These are phyloP conservation scores for Solanum sejunctum DNA, from an alignment of 257 asterid species.

Conservation along the genomic window DNA sequence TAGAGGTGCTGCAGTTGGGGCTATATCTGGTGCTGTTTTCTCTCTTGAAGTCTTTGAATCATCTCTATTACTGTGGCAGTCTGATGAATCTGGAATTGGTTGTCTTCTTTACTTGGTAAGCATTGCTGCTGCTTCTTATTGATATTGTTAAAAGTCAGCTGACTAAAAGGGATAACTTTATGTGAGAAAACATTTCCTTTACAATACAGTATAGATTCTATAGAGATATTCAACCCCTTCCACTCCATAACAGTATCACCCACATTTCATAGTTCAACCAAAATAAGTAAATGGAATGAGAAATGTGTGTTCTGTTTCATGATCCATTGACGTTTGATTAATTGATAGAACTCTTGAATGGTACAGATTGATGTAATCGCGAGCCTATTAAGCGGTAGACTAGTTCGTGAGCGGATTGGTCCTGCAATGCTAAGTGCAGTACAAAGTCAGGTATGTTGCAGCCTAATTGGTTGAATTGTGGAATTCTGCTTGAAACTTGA, in stretches of 20 bases:
- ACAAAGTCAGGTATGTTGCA: slow-evolving; percentile 71
- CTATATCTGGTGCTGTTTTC: slow-evolving; percentile 97
- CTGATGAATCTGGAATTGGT: slow-evolving; percentile 88
- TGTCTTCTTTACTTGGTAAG: slow-evolving; percentile 93
- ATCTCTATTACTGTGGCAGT: slow-evolving; percentile 69
- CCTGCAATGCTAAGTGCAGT: slow-evolving; percentile 99
- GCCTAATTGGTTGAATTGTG: background rate
- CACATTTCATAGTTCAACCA: background rate
- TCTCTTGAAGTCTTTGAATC: slow-evolving; percentile 95
- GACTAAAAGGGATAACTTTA: background rate
- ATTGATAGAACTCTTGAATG: background rate
- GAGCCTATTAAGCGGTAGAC: slow-evolving; percentile 89
- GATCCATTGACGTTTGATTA: background rate
- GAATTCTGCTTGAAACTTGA: background rate
- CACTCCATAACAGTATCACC: background rate
- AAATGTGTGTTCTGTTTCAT: background rate
- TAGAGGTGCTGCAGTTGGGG: slow-evolving; percentile 97
- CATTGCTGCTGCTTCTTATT: background rate
- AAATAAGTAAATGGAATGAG: background rate
- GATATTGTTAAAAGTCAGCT: background rate
- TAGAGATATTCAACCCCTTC: background rate
- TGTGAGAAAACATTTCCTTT: background rate
- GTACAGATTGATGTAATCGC: slow-evolving; percentile 83
- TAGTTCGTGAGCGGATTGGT: slow-evolving; percentile 94
- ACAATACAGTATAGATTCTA: background rate